Evolutionary conservation across 2,329 filamentous ascomycete species (phyloP).

Genomic region (Sporothrix luriei): DNA sequence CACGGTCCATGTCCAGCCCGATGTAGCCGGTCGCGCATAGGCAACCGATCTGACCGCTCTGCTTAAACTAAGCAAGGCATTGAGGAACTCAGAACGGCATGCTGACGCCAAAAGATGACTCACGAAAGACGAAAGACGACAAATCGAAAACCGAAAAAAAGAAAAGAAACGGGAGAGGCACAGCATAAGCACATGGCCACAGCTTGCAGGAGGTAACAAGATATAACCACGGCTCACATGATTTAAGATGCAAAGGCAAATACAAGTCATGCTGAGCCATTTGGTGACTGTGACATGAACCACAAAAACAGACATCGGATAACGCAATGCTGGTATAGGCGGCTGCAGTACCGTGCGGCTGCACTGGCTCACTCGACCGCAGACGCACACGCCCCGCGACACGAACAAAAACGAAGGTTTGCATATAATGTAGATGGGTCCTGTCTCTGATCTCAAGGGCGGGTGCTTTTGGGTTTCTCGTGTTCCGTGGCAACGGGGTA

Average conservation of each 20-base stretch:
- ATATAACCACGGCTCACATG: constrained; percentile 4
- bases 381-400: background rate
- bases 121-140: background rate
- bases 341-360: background rate
- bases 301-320: background rate
- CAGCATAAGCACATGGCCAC: background rate
- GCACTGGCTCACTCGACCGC: background rate
- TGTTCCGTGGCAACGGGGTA: background rate
- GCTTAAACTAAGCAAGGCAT: background rate
- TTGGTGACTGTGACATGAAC: background rate
- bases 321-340: background rate
- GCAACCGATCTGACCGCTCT: background rate
- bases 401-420: background rate
- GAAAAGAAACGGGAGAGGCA: background rate
- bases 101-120: background rate
- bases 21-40: background rate
- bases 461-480: background rate
- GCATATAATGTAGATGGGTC: background rate
- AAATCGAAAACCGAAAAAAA: background rate
- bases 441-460: background rate
- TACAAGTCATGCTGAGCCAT: background rate
- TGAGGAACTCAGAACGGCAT: background rate
- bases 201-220: background rate
- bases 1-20: constrained; percentile 13
- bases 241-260: background rate